Evolutionary conservation across 768 basidiomycete species (phyloP).

Genomic region (Tricholoma sp.): DNA sequence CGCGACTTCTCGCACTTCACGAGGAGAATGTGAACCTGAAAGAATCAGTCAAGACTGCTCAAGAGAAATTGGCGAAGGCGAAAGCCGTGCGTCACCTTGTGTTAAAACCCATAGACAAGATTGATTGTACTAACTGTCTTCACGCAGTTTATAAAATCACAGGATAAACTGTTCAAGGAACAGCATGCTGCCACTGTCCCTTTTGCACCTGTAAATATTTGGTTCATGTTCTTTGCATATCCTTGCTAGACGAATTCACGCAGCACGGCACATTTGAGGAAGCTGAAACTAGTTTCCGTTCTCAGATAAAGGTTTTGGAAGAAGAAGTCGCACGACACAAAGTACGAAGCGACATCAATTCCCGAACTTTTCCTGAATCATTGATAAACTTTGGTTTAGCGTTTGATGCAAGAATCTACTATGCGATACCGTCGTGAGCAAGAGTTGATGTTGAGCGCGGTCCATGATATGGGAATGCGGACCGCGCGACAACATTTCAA

Average conservation of each 20-base stretch:
- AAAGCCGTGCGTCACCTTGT: slow-evolving; percentile 45
- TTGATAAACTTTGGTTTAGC: slow-evolving; percentile 24
- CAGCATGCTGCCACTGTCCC: slow-evolving; percentile 58
- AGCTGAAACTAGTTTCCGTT: slow-evolving; percentile 58
- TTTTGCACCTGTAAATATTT: slow-evolving; percentile 36
- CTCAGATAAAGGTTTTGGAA: slow-evolving; percentile 60
- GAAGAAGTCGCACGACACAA: slow-evolving; percentile 59
- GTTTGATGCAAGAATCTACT: slow-evolving; percentile 48
- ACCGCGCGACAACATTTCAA: slow-evolving; percentile 57
- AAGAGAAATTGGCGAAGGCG: slow-evolving; percentile 79
- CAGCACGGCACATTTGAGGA: slow-evolving; percentile 61
- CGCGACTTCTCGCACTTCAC: slow-evolving; percentile 67
- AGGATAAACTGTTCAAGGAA: slow-evolving; percentile 86
- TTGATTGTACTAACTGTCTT: background rate
- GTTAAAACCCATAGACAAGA: background rate
- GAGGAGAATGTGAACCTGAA: slow-evolving; percentile 71
- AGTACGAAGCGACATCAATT: slow-evolving; percentile 24
- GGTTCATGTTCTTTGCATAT: background rate
- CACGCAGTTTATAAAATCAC: slow-evolving; percentile 84
- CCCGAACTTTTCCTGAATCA: background rate
- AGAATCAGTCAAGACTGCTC: slow-evolving; percentile 62
- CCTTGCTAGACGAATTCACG: background rate
- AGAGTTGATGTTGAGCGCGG: slow-evolving; percentile 70
- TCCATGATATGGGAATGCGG: slow-evolving; percentile 68
- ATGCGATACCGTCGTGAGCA: slow-evolving; percentile 71